These are phyloP conservation scores for Ustilago sp. DNA, from an alignment of 1,284 basidiomycete species.

Conservation along the genomic window DNA sequence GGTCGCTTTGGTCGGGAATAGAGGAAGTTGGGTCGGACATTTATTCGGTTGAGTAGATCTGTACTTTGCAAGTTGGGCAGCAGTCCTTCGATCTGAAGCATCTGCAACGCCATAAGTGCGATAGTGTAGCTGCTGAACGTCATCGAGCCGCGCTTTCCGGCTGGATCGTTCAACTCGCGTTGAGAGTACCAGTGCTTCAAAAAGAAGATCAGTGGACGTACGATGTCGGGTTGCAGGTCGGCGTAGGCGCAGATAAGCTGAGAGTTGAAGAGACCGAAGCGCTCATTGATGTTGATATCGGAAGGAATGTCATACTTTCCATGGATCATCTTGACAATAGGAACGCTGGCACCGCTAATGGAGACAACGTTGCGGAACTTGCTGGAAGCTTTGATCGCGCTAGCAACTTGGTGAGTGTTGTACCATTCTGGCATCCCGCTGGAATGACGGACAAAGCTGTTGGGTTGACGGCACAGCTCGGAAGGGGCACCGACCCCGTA, in stretches of 20 bases:
- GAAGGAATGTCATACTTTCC: conserved; percentile 31
- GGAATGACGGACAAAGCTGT: conserved; percentile 9
- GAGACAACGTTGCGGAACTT: conserved; percentile 31
- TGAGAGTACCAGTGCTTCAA: conserved; percentile 60
- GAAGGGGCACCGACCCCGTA: conserved; percentile 47
- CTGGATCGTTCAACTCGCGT: conserved; percentile 58
- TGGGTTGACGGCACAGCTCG: conserved; percentile 15
- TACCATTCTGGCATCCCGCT: conserved; percentile 53
- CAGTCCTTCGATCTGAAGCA: conserved; percentile 61
- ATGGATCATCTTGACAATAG: conserved; percentile 62
- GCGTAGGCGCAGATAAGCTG: conserved; percentile 55
- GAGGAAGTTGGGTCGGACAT: conserved; percentile 28
- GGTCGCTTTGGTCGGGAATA: conserved; percentile 48
- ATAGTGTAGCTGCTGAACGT: conserved; percentile 62
- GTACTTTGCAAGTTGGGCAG: conserved; percentile 69
- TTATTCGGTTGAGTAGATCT: conserved; percentile 48
- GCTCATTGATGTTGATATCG: conserved; percentile 64
- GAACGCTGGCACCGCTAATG: conserved; percentile 53
- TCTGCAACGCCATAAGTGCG: conserved; percentile 63
- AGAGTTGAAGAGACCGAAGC: conserved; percentile 60
- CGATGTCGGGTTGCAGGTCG: conserved; percentile 49
- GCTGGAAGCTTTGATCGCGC: conserved; percentile 21
- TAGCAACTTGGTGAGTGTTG: conserved; percentile 32
- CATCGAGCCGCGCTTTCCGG: conserved; percentile 41
- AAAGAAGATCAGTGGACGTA: conserved; percentile 58